These are phyloP conservation scores for Penicillium hordei DNA, from an alignment of 2,329 filamentous ascomycete genomes.

Conservation along the genomic window DNA sequence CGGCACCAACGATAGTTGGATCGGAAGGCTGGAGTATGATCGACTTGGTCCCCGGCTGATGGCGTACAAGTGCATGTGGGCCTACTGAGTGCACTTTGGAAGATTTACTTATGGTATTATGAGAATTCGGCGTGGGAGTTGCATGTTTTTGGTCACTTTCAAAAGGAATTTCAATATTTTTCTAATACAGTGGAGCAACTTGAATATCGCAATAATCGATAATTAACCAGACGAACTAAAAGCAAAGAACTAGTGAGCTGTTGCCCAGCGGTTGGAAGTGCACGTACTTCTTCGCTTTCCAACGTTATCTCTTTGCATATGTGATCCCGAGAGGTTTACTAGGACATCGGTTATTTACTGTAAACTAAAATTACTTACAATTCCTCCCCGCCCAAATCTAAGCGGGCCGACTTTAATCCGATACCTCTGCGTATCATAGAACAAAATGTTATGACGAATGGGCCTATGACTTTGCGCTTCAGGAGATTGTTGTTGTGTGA, in stretches of 20 bases:
- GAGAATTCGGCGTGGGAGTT: conserved; percentile 25
- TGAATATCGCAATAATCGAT: neutral
- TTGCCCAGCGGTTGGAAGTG: neutral
- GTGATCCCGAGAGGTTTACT: too few relatives aligned
- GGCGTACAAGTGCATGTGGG: conserved; percentile 75
- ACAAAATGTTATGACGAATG: too few relatives aligned
- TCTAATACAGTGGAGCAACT: conserved; percentile 3
- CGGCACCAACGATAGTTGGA: conserved; percentile 90
- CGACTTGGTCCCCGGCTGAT: conserved; percentile 76
- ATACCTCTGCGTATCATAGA: too few relatives aligned
- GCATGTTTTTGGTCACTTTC: conserved; percentile 4
- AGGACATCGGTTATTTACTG: too few relatives aligned
- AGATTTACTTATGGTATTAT: conserved; percentile 10
- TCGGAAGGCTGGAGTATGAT: conserved; percentile 84
- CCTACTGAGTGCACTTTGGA: conserved; percentile 44
- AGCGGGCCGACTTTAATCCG: too few relatives aligned
- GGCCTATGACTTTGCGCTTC: too few relatives aligned
- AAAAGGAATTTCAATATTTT: conserved; percentile 1
- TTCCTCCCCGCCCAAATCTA: too few relatives aligned
- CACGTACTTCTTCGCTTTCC: neutral
- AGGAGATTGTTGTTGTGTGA: too few relatives aligned
- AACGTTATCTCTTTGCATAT: too few relatives aligned
- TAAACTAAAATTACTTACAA: too few relatives aligned
- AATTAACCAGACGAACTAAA: neutral
- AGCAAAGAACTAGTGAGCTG: neutral